phyloP scores from a whole-genome alignment of 1,284 basidiomycete species.

The Cutaneotrichosporon sp. region DNA sequence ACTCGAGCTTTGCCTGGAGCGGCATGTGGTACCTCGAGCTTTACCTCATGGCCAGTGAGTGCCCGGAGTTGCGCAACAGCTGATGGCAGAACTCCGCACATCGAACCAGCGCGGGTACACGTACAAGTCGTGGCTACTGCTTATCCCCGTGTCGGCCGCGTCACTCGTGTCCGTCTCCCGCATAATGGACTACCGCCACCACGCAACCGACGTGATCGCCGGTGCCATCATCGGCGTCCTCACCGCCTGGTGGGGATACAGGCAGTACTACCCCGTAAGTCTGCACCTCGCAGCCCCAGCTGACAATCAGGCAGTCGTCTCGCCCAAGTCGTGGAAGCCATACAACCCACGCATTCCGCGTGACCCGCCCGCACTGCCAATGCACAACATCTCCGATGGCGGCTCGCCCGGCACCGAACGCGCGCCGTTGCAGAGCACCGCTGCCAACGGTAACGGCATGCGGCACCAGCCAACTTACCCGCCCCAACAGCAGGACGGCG shows the following conservation, averaged over 20 bases:
- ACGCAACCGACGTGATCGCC: constrained; percentile 41
- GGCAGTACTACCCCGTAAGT: constrained; percentile 46
- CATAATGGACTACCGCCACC: constrained; percentile 58
- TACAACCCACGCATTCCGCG: constrained; percentile 38
- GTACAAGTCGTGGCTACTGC: constrained; percentile 77
- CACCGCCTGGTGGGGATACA: constrained; percentile 39
- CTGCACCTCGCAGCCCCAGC: neutral
- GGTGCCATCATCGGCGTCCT: constrained; percentile 38
- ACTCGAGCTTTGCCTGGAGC: constrained; percentile 59
- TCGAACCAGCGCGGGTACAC: constrained; percentile 76
- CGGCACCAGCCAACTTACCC: too few species aligned
- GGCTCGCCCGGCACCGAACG: too few species aligned
- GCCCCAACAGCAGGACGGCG: too few species aligned
- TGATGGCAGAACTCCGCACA: constrained; percentile 71
- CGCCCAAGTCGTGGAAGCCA: constrained; percentile 33
- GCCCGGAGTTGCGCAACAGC: constrained; percentile 24
- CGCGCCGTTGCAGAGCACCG: too few species aligned
- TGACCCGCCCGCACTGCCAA: constrained; percentile 20
- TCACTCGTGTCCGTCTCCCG: constrained; percentile 78
- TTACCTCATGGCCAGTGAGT: constrained; percentile 52
- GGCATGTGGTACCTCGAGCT: constrained; percentile 46
- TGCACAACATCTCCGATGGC: neutral
- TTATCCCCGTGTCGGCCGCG: constrained; percentile 72
- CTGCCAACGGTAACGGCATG: too few species aligned
- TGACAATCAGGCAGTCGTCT: constrained; percentile 24